A percentile compares a stretch with the other conserved stretches of the same genome.
Conservation (phyloP, 2,329 filamentous ascomycete species). For the Sarocladium oryzae region DNA sequence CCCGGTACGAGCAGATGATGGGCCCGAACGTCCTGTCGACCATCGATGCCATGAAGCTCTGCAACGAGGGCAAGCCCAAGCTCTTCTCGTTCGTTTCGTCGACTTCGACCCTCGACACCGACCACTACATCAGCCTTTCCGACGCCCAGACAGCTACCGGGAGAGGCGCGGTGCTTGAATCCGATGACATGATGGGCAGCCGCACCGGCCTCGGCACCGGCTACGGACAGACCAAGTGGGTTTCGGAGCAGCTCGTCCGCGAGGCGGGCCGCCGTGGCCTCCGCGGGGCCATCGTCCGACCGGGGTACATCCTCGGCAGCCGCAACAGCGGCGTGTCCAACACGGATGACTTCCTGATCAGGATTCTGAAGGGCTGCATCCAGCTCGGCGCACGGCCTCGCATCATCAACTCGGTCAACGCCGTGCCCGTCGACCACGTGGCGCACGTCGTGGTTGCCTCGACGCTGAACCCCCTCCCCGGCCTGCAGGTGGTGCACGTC, state of each 20-base stretch:
- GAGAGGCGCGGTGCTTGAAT: constrained; percentile 61
- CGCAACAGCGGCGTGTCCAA: constrained; percentile 62
- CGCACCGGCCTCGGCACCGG: constrained; percentile 72
- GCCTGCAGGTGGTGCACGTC: constrained; percentile 62
- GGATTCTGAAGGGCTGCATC: constrained; percentile 80
- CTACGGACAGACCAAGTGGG: constrained; percentile 92
- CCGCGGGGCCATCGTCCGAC: constrained; percentile 66
- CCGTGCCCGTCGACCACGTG: constrained; percentile 81
- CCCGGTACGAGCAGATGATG: constrained; percentile 65
- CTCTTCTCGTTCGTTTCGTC: constrained; percentile 67
- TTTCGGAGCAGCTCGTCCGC: constrained; percentile 60
- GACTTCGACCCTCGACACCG: constrained; percentile 74
- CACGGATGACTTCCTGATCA: constrained; percentile 85
- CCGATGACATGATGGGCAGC: constrained; percentile 72
- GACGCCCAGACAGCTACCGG: constrained; percentile 54
- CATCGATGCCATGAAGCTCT: constrained; percentile 68
- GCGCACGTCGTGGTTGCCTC: constrained; percentile 71
- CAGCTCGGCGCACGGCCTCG: constrained; percentile 68
- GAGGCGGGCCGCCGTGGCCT: constrained; percentile 76
- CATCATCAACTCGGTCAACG: constrained; percentile 83
- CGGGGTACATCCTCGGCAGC: constrained; percentile 80
- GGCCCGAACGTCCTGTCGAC: constrained; percentile 76
- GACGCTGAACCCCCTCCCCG: constrained; percentile 53
- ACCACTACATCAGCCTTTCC: constrained; percentile 73
- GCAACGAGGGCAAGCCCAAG: constrained; percentile 72